Evolutionary conservation across 2,329 filamentous ascomycete species (phyloP), one percentile per base, ranked within the genome.

Genomic region (Clonostachys sp.): DNA sequence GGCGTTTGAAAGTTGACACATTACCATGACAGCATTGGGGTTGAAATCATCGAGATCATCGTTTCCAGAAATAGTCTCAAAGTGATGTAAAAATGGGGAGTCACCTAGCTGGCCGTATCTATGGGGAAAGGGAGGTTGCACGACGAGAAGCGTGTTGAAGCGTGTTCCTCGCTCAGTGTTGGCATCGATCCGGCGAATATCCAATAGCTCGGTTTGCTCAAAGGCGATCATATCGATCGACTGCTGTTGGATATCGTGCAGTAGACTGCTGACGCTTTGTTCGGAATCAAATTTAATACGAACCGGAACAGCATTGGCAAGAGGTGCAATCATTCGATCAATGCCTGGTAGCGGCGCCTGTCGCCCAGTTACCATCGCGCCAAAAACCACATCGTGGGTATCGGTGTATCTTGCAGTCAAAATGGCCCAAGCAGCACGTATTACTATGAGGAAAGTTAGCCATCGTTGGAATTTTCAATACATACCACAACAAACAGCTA

Each of bases 231-330:
- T 44, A 33, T 16, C 44, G 10, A 34, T 16, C 3, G 17, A 24
- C 10, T 40, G 35, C 10, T 30, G 12, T 38, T 30, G 24, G 8
- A 30, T 30, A 30, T 30, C 24, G 6, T 30, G 24, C 9, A 30
- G 24, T 4, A 30, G 24, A 30, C 9, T 30, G 9, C 6, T 30
- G 9, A 30, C 24, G 4, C 24, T 30, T 30, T 30, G 24, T 30
- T 30, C 9, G 24, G 24, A 6, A 6, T 30, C 24, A 10, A 30
- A 30, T 30, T 30, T 30, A 30, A 30, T 6, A 30, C 60, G 52
- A 2, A 61, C 45, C 5, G 62, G 62, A 1, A 66, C 51, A 5
- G 61, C 62, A 12, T 57, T 55, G 20, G 66, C 60, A 1, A 58
- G 57, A 4, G 63, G 62, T 2, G 60, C 64, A 5, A 54, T 46